These are phyloP conservation scores for Periglandula ipomoeae DNA, from an alignment of 2,329 filamentous ascomycete genomes.

Conservation along the genomic window DNA sequence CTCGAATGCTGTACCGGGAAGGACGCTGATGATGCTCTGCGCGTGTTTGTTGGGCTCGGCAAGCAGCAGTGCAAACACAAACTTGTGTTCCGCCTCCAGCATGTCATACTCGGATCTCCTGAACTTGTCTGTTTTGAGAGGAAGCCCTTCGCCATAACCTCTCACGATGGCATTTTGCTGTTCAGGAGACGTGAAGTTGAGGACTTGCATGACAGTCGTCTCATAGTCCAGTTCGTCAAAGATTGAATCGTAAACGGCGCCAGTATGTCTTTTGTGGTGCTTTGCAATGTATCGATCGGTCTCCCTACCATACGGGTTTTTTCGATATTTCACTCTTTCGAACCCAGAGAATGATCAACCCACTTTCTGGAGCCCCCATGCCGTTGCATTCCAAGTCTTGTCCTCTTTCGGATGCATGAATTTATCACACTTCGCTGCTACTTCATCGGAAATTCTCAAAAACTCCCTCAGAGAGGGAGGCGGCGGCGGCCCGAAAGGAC, in stretches of 20 bases:
- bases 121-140: no score
- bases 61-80: background rate
- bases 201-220: background rate
- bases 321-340: background rate
- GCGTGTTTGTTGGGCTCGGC: background rate
- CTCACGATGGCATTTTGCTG: background rate
- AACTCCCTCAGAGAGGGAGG: background rate
- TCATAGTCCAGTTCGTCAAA: background rate
- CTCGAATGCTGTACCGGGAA: background rate
- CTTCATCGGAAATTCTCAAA: background rate
- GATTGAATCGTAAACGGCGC: background rate
- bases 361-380: background rate
- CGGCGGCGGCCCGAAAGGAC: background rate
- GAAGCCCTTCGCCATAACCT: background rate
- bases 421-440: background rate
- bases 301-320: no score
- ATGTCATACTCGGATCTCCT: background rate
- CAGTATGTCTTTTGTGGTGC: background rate
- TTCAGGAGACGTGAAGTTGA: background rate
- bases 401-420: background rate
- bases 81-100: background rate
- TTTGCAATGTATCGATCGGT: background rate
- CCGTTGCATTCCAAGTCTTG: background rate
- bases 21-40: background rate
- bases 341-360: no score